Base-by-base conservation (phyloP, 2,329 filamentous ascomycete species). In the Microthyrium microscopicum region DNA sequence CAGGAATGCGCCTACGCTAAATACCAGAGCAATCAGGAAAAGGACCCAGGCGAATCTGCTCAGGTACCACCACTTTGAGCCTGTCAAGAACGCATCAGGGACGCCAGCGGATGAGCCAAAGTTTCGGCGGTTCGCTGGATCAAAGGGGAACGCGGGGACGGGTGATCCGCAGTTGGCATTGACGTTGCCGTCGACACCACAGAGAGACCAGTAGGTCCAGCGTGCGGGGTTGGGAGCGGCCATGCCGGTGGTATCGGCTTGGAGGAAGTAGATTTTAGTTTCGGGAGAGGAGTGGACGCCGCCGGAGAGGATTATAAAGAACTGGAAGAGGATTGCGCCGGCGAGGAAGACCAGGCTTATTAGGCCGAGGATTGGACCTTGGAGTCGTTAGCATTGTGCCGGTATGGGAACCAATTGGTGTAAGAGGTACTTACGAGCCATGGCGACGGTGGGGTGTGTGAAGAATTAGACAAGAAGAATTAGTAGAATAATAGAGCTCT, bases 11-110 rank as follows among this genome's bases (percentile, higher is more conserved):
- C 72, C 36, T 30, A 70, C 64, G 41, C 70, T 70, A 53, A 92
- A 89, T 63, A 93, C 73, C 24, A 94, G 68, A 13, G 74, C 72
- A 43, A 95, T 76, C 36, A 95, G 62, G 60, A 80, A 80, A 56
- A 93, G 89, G 24, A 85, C 82, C 70, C 87, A 95, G 54, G 82
- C 78, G 61, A 94, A 93, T 26, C 87, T 73, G 60, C 83, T 91
- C 50, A 89, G 66, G 57, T 84, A 82, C 60, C 68, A 95, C 63
- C 75, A 92, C 41, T 62, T 70, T 44, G 73, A 63, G 7, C 60
- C 57, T 24, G 44, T 44, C 21, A 70, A 50, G 41, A 78, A 72
- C 20, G 54, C 46, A 20, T 49, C 29, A 2, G 72, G 72, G 2
- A 76, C 55, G 38, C 66, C 66, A 2, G 46, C 41, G 3, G 54